Evolutionary conservation across 1,284 basidiomycete genomes (phyloP).

Genomic region (Papiliotrema flavescens): DNA sequence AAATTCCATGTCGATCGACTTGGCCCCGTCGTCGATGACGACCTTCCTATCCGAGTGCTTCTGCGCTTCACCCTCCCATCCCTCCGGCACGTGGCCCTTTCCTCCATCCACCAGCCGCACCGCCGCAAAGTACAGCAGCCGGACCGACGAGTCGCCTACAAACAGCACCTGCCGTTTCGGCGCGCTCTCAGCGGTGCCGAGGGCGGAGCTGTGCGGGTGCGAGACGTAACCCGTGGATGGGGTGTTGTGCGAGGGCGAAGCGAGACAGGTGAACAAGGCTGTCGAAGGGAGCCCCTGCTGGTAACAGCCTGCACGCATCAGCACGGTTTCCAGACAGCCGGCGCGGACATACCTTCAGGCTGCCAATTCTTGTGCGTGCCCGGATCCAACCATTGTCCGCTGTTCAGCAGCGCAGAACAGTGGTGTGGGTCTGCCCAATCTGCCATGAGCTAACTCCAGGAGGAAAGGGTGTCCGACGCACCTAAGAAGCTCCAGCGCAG

Average conservation of each 20-base stretch:
- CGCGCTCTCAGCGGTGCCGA: neutral
- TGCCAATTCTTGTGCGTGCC: conserved; percentile 68
- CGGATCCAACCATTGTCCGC: conserved; percentile 73
- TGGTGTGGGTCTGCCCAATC: conserved; percentile 68
- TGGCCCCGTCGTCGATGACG: conserved; percentile 18
- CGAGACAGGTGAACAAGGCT: conserved; percentile 24
- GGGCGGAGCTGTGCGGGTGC: conserved; percentile 1
- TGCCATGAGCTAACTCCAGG: conserved; percentile 35
- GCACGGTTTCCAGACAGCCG: neutral
- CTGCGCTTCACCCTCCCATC: conserved; percentile 48
- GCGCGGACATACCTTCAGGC: conserved; percentile 63
- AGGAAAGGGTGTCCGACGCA: conserved; percentile 14
- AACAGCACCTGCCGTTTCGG: conserved; percentile 58
- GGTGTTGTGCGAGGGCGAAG: conserved; percentile 19
- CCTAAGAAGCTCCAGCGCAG: conserved; percentile 48
- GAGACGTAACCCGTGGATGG: conserved; percentile 3
- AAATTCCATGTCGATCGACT: conserved; percentile 59
- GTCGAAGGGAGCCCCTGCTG: conserved; percentile 14
- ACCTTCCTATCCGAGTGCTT: conserved; percentile 64
- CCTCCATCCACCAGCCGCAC: conserved; percentile 52
- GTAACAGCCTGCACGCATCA: conserved; percentile 26
- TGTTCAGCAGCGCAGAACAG: conserved; percentile 65
- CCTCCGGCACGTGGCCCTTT: conserved; percentile 14
- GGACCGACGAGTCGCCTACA: conserved; percentile 78
- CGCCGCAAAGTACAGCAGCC: conserved; percentile 72